A percentile compares a stretch with the other conserved stretches of the same genome.
Conservation (phyloP, 345 rosid genomes). For the Eucalyptus pumila region DNA sequence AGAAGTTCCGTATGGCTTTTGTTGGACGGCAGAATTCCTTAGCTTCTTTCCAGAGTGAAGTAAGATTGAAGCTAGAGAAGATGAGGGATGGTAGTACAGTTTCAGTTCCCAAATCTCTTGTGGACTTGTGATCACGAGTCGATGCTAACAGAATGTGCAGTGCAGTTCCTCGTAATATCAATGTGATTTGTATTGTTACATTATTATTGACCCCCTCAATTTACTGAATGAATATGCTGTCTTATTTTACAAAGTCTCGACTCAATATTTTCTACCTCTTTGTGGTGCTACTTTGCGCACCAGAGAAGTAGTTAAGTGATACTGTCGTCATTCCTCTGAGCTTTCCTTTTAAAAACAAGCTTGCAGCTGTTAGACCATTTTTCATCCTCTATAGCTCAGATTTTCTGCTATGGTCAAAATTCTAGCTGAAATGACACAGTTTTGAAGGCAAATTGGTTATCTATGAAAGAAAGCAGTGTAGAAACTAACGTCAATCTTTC, state of each 20-base stretch:
- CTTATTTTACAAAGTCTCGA: neutral
- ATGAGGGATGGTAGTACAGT: slow-evolving; percentile 26
- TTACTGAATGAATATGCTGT: neutral
- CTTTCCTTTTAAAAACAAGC: neutral
- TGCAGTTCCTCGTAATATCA: neutral
- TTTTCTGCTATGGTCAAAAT: neutral
- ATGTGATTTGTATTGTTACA: neutral
- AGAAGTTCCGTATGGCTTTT: slow-evolving; percentile 53
- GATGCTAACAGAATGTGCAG: neutral
- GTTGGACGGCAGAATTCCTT: slow-evolving; percentile 49
- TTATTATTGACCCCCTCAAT: neutral
- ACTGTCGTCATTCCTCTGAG: neutral
- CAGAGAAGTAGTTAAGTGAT: neutral
- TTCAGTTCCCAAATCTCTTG: slow-evolving; percentile 27
- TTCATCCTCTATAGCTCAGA: neutral
- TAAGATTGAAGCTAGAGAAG: slow-evolving; percentile 56
- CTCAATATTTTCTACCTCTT: neutral
- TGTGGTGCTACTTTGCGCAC: neutral
- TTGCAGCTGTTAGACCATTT: neutral
- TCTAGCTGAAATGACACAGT: neutral
- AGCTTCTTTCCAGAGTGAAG: slow-evolving; percentile 43
- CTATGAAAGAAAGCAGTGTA: neutral
- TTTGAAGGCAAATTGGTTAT: neutral
- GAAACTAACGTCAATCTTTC: neutral
- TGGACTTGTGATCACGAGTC: neutral